phyloP scores from a whole-genome alignment of 2,329 filamentous ascomycete genomes.

The Coniochaeta pulveracea region DNA sequence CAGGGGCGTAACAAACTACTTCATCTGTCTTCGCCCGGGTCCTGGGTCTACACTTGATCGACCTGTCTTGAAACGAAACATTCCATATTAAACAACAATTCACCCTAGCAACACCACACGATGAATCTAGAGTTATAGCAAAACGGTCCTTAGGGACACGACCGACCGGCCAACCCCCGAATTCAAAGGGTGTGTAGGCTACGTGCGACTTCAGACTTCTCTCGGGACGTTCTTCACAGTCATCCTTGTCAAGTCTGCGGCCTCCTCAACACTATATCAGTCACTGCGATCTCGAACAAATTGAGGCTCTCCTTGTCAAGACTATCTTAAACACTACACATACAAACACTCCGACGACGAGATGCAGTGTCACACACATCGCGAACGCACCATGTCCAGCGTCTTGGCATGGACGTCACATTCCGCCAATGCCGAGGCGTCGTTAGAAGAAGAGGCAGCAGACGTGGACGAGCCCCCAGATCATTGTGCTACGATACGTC shows the following conservation, averaged over 20 bases:
- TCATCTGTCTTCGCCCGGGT: too few relatives aligned
- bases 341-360: constrained; percentile 12
- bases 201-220: not conserved
- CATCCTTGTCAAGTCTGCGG: constrained; percentile 2
- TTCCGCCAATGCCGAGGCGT: constrained; percentile 28
- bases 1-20: too few relatives aligned
- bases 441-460: constrained; percentile 47
- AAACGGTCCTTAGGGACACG: constrained; percentile 29
- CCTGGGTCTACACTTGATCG: not conserved
- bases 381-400: constrained; percentile 26
- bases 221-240: not conserved
- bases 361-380: constrained; percentile 25
- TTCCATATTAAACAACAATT: not conserved
- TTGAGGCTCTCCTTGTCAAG: too few relatives aligned
- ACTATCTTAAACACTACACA: constrained; percentile 2
- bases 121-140: constrained; percentile 22
- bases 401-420: constrained; percentile 34
- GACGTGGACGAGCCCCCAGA: constrained; percentile 90
- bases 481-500: constrained; percentile 18
- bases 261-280: not conserved
- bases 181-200: constrained; percentile 4
- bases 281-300: too few relatives aligned
- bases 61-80: not conserved
- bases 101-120: not conserved
- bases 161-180: constrained; percentile 11